Percentiles rank a stretch among this genome's conserved stretches.
phyloP scores from a whole-genome alignment of 257 asterid species.

The Petrea volubilis region DNA sequence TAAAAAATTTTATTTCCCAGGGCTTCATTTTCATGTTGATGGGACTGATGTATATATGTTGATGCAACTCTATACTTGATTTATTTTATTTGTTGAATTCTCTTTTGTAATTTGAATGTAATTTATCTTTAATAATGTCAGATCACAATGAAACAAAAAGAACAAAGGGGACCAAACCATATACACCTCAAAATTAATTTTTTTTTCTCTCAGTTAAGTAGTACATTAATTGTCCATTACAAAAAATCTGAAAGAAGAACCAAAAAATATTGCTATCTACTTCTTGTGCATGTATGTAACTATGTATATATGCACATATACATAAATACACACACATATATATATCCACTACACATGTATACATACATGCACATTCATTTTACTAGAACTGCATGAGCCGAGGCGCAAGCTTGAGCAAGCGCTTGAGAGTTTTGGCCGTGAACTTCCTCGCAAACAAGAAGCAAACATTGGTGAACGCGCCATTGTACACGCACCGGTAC shows the following conservation, averaged over 20 bases:
- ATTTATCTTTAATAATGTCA: not conserved
- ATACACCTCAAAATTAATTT: no score
- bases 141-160: not conserved
- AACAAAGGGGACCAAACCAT: not conserved
- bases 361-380: no score
- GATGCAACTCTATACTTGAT: not conserved
- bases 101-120: not conserved
- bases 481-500: slow-evolving; percentile 52
- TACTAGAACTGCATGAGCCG: slow-evolving; percentile 41
- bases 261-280: not conserved
- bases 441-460: slow-evolving; percentile 82
- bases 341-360: no score
- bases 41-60: not conserved
- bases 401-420: slow-evolving; percentile 58
- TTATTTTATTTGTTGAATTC: not conserved
- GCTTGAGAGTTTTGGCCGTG: slow-evolving; percentile 44
- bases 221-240: not conserved
- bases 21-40: not conserved
- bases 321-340: no score
- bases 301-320: no score
- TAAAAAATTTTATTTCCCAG: no score
- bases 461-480: slow-evolving; percentile 46
- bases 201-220: no score
- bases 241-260: no score
- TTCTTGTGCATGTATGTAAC: not conserved